phyloP scores from a whole-genome alignment of 2,329 filamentous ascomycete genomes.

The Aspergillus brunneoviolaceus region DNA sequence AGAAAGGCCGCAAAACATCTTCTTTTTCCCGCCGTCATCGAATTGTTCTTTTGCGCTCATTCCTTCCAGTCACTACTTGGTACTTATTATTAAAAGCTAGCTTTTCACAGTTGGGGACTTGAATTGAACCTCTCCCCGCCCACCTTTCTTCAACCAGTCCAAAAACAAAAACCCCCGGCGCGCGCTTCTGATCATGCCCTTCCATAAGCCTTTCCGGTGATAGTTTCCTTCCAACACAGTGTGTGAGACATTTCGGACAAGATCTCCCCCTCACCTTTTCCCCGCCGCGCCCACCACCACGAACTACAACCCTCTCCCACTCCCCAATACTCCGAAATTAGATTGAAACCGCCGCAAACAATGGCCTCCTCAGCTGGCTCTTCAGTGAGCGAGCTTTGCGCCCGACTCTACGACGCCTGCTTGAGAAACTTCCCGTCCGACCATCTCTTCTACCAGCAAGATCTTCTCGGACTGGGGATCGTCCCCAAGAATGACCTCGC shows the following conservation, averaged over 20 bases:
- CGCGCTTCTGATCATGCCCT: slow-evolving; percentile 34
- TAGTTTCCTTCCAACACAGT: slow-evolving; percentile 20
- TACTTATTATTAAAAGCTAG: not conserved
- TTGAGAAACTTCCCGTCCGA: slow-evolving; percentile 40
- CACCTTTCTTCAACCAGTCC: not conserved
- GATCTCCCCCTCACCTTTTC: not conserved
- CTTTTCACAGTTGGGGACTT: not conserved
- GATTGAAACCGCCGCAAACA: slow-evolving; percentile 22
- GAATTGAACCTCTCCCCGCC: not conserved
- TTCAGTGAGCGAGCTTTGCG: slow-evolving; percentile 41
- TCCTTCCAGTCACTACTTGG: not conserved
- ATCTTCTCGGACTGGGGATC: slow-evolving; percentile 44
- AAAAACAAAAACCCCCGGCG: slow-evolving; percentile 16
- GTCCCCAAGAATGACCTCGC: slow-evolving; percentile 45
- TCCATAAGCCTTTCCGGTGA: slow-evolving; percentile 32
- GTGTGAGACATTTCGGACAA: not conserved
- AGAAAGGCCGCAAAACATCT: slow-evolving; percentile 32
- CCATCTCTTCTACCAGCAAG: slow-evolving; percentile 49
- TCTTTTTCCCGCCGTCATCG: not conserved
- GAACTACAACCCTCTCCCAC: no score
- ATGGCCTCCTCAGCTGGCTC: slow-evolving; percentile 37
- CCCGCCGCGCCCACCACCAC: not conserved
- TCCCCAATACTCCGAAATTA: not conserved
- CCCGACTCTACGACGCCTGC: slow-evolving; percentile 48
- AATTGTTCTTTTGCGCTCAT: not conserved